These are phyloP conservation scores for Boletus speciosus DNA, from an alignment of 768 basidiomycete genomes.

Conservation along the genomic window DNA sequence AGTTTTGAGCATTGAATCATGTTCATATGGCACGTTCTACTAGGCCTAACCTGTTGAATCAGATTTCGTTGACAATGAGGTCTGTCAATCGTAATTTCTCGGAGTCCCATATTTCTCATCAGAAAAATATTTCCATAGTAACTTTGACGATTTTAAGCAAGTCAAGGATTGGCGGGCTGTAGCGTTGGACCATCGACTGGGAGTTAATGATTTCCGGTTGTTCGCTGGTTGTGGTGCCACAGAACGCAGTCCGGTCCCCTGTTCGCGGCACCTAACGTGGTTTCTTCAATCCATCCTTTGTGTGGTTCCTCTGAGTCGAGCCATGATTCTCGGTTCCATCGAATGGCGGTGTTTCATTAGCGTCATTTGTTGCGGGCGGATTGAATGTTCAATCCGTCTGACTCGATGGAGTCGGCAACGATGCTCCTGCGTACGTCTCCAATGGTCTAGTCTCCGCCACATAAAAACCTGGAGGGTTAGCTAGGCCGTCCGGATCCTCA, in stretches of 20 bases:
- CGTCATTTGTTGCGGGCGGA: conserved; percentile 16
- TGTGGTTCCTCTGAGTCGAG: background rate
- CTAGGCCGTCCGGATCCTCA: background rate
- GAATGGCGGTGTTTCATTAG: background rate
- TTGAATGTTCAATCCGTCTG: background rate
- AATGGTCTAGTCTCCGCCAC: background rate
- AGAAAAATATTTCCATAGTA: background rate
- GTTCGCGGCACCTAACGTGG: conserved; percentile 6
- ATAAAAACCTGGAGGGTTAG: conserved; percentile 3
- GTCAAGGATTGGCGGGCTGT: background rate
- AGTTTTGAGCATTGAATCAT: background rate
- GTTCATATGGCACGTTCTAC: background rate
- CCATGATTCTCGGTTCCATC: background rate
- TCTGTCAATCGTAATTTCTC: background rate
- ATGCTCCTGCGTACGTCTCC: background rate
- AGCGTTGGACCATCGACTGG: background rate
- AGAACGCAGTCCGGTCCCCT: background rate
- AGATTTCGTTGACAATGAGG: background rate
- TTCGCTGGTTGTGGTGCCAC: background rate
- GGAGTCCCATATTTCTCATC: too few species aligned
- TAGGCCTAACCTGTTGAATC: too few species aligned
- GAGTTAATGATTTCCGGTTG: background rate
- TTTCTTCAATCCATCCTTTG: background rate
- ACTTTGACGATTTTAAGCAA: background rate
- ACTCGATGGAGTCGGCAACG: background rate